Evolutionary conservation across 371 early-diverging fungal species (phyloP), one percentile per base, ranked within the genome.

Genomic region (Lichtheimia corymbifera): DNA sequence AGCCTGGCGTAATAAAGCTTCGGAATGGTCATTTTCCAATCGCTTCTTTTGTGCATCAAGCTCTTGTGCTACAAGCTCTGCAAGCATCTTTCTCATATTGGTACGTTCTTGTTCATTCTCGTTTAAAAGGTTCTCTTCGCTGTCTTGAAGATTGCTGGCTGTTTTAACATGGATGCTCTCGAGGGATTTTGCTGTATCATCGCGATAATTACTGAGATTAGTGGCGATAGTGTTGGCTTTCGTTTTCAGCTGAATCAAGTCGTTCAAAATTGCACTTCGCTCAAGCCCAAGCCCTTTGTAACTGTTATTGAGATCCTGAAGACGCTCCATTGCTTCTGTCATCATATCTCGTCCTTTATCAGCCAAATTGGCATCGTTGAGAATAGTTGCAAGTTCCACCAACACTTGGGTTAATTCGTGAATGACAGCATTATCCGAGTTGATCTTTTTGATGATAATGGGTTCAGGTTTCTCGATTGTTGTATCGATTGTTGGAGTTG

Each of bases 1-100:
- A 20, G 75, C 79, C 55, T 84, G 82, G 49, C 70, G 65, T 40
- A 75, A 35, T 53, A 83, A 60, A 43, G 74, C 75, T 42, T 77
- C 69, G 45, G 63, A 55, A 22, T 75, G 83, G 47, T 79, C 74
- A 51, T 68, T 63, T 15, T 71, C 72, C 57, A 78, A 58, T 40
- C 67, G 56, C 22, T 65, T 63, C 58, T 77, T 70, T 59, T 77
- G 83, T 7, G 58, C 50, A 51, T 68, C 60, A 50, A 79, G 66
- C 59, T 82, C 75, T 6, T 65, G 59, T 14, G 68, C 70, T 54
- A 82, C 66, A 3, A 76, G 56, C 7, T 58, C 28, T 11, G 60
- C 40, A 41, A 71, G 71, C 13, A 61, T 56, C 18, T 49, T 49
- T 28, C 67, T 63, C 58, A 71, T 59, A 11, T 66, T 53, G 5